Evolutionary conservation across 306 rosid genomes (phyloP).

Genomic region (Echinosophora koreensis): DNA sequence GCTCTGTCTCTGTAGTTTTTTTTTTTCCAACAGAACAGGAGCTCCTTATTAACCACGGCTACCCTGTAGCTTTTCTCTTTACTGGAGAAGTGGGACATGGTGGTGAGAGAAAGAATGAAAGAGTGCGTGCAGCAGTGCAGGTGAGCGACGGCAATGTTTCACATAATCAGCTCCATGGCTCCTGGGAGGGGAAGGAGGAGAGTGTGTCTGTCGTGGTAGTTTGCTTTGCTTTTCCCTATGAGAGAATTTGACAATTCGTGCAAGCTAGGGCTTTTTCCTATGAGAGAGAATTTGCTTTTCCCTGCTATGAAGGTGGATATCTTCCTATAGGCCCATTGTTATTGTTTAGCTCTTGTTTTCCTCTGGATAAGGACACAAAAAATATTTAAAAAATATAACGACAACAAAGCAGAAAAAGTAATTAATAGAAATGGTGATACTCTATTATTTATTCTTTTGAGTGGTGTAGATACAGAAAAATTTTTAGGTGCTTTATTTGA

Average conservation of each 20-base stretch:
- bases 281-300: neutral
- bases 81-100: too few relatives aligned
- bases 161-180: neutral
- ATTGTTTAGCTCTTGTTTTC: neutral
- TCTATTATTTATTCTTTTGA: neutral
- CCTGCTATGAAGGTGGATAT: neutral
- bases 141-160: neutral
- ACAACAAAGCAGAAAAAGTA: neutral
- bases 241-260: neutral
- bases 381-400: neutral
- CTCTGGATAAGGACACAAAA: neutral
- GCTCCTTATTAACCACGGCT: too few relatives aligned
- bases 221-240: too few relatives aligned
- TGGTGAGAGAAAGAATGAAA: too few relatives aligned
- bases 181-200: neutral
- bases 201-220: too few relatives aligned
- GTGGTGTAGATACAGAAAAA: neutral
- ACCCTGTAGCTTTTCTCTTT: too few relatives aligned
- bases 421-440: neutral
- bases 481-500: neutral
- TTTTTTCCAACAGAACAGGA: too few relatives aligned
- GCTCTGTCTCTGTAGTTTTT: too few relatives aligned
- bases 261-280: neutral
- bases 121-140: neutral
- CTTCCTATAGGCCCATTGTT: neutral